These are phyloP conservation scores for Yarrowia osloensis DNA, from an alignment of 805 yeast genomes.

Conservation along the genomic window DNA sequence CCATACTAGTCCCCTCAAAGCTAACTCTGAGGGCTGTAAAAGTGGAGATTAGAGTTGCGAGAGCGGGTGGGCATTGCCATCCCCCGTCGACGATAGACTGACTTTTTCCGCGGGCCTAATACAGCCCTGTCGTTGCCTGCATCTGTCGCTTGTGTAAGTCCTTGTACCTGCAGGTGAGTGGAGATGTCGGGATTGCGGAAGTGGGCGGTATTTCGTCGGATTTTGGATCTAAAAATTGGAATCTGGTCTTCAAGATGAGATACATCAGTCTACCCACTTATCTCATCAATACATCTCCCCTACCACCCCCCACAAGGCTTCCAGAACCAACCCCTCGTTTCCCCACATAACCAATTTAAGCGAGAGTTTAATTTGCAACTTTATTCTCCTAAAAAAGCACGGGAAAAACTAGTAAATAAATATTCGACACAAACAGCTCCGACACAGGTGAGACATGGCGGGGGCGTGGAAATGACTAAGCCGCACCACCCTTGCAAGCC, in stretches of 20 bases:
- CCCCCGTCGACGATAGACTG: neutral
- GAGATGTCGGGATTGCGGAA: neutral
- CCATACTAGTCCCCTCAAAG: conserved; percentile 11
- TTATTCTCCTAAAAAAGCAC: too few relatives aligned
- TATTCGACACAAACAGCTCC: neutral
- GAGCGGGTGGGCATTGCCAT: neutral
- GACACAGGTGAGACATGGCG: conserved; percentile 1
- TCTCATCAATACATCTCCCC: too few relatives aligned
- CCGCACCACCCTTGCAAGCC: neutral
- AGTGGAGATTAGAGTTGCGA: neutral
- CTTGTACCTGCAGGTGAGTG: neutral
- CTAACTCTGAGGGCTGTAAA: neutral
- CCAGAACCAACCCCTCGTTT: neutral
- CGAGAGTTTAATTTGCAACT: neutral
- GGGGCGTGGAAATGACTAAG: neutral
- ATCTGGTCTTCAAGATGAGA: too few relatives aligned
- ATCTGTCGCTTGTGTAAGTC: neutral
- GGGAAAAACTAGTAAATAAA: too few relatives aligned
- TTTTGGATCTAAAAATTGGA: neutral
- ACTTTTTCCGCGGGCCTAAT: neutral
- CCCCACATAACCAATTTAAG: neutral
- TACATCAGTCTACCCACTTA: too few relatives aligned
- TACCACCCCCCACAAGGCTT: neutral
- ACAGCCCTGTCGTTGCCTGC: neutral
- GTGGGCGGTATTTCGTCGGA: neutral